phyloP scores from a whole-genome alignment of 2,329 filamentous ascomycete species.

The Ceratocystis smalleyi region DNA sequence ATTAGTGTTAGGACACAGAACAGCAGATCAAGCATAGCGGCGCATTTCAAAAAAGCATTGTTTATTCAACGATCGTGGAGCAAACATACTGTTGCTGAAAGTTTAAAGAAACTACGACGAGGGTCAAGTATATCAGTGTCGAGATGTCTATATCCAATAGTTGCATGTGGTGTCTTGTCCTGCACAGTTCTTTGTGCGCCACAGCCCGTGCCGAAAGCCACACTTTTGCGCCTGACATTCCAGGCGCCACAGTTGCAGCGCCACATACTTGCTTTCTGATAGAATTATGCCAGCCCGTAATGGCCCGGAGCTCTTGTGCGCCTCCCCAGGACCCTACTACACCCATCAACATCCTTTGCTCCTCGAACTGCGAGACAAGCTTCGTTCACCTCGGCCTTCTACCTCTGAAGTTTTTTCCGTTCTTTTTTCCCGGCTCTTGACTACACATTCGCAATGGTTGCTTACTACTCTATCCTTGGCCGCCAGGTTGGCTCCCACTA shows the following conservation, averaged over 20 bases:
- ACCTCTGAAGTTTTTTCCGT: neutral
- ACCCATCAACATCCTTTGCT: conserved; percentile 2
- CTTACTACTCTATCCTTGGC: conserved; percentile 40
- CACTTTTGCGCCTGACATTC: conserved; percentile 10
- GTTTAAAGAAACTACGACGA: too few species aligned
- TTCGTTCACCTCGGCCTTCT: neutral
- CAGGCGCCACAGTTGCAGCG: conserved; percentile 6
- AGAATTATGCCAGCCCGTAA: conserved; percentile 9
- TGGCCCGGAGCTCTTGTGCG: conserved; percentile 8
- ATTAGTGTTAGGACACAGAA: conserved; percentile 2
- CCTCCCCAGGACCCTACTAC: neutral
- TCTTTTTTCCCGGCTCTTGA: neutral
- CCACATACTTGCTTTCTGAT: neutral
- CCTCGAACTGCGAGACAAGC: conserved; percentile 4
- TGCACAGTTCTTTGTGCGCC: neutral
- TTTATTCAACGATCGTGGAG: neutral
- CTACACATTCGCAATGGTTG: conserved; percentile 16
- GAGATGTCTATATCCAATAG: too few species aligned
- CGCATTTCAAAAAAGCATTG: neutral
- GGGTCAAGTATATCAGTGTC: too few species aligned
- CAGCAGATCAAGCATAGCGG: neutral
- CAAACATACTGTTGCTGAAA: neutral
- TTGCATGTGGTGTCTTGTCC: too few species aligned
- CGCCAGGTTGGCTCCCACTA: conserved; percentile 46
- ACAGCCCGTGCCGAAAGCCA: neutral